Percentiles rank a stretch among this genome's conserved stretches.
Evolutionary conservation across 2,329 filamentous ascomycete genomes (phyloP).

Genomic region (Sarocladiaceae sp.): DNA sequence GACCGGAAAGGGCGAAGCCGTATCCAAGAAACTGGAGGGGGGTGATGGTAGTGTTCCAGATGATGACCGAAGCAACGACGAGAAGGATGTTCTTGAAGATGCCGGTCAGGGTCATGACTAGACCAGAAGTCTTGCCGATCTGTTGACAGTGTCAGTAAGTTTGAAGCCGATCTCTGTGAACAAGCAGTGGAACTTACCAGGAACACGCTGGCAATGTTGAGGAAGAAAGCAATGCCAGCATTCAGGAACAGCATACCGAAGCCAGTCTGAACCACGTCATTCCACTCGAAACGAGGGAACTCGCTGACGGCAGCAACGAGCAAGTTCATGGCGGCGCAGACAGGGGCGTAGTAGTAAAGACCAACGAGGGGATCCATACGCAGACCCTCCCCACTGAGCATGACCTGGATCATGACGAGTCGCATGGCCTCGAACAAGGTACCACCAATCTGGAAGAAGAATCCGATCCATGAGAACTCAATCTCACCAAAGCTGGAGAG

Average conservation of each 20-base stretch:
- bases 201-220: conserved; percentile 80
- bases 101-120: conserved; percentile 78
- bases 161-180: too few species aligned
- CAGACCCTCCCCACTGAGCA: conserved; percentile 67
- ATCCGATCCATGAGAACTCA: conserved; percentile 58
- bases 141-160: conserved; percentile 31
- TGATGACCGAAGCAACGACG: conserved; percentile 66
- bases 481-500: conserved; percentile 57
- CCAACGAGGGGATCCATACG: conserved; percentile 87
- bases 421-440: conserved; percentile 76
- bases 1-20: conserved; percentile 55
- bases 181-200: conserved; percentile 49
- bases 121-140: conserved; percentile 82
- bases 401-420: conserved; percentile 76
- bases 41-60: conserved; percentile 69
- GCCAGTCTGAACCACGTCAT: conserved; percentile 59
- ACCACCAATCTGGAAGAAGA: conserved; percentile 65
- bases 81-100: conserved; percentile 85
- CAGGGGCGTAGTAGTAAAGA: conserved; percentile 83
- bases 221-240: conserved; percentile 68
- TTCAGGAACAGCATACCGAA: conserved; percentile 61
- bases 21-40: conserved; percentile 71
- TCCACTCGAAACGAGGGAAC: conserved; percentile 56
- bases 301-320: conserved; percentile 63
- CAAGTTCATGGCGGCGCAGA: conserved; percentile 76